phyloP scores from a whole-genome alignment of 1,139 yeast species.

The Zygotorulaspora mrakii region DNA sequence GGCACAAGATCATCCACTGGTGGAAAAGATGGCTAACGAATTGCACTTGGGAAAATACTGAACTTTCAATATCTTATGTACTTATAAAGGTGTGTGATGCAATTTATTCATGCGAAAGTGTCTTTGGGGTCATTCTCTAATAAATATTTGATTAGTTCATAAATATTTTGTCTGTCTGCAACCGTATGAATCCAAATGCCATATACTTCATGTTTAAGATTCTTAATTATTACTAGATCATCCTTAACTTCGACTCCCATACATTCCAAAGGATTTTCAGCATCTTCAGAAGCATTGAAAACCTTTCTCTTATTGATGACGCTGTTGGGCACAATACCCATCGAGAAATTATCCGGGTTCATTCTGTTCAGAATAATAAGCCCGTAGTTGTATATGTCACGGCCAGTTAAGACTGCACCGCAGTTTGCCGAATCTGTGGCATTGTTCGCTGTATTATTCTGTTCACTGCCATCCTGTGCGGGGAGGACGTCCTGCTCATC shows the following conservation, averaged over 20 bases:
- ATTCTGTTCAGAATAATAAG: constrained; percentile 71
- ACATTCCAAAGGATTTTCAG: constrained; percentile 44
- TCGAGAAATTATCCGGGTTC: constrained; percentile 70
- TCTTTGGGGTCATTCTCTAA: constrained; percentile 36
- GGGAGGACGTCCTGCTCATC: constrained; percentile 25
- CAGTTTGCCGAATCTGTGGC: constrained; percentile 12
- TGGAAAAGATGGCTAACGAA: constrained; percentile 6
- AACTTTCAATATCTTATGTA: constrained; percentile 1
- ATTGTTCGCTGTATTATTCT: constrained; percentile 19
- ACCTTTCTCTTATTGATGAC: constrained; percentile 43
- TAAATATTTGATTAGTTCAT: constrained; percentile 49
- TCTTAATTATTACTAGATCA: constrained; percentile 74
- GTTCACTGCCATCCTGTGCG: constrained; percentile 15
- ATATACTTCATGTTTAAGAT: constrained; percentile 70
- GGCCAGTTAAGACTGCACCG: constrained; percentile 27
- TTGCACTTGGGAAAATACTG: constrained; percentile 3
- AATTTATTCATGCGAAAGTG: constrained; percentile 29
- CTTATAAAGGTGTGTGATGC: constrained; percentile 1
- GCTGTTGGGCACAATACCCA: constrained; percentile 69
- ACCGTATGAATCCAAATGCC: constrained; percentile 88
- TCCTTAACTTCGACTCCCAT: constrained; percentile 79
- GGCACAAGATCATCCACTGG: constrained; percentile 29
- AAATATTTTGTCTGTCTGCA: constrained; percentile 62
- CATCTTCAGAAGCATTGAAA: constrained; percentile 41
- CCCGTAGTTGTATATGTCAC: constrained; percentile 67